Evolutionary conservation across 352 stramenopile genomes (phyloP).

Genomic region (Stramenopiles sp.): DNA sequence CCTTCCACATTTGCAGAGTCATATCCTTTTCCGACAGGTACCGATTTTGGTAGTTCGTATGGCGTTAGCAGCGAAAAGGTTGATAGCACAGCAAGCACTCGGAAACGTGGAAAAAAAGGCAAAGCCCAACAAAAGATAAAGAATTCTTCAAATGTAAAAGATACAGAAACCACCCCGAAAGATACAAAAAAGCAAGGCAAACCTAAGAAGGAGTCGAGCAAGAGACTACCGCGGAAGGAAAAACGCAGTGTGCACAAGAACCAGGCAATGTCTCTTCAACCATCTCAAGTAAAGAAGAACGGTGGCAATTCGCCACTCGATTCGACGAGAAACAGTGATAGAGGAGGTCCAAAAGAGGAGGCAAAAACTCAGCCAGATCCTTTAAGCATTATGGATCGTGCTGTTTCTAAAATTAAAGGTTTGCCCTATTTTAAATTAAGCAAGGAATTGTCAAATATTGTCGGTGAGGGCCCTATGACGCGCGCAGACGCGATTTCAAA

Average conservation of each 20-base stretch:
- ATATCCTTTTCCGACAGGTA: neutral
- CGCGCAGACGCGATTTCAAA: neutral
- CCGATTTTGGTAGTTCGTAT: neutral
- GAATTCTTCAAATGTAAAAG: no score
- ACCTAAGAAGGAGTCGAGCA: no score
- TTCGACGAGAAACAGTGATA: neutral
- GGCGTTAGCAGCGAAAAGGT: no score
- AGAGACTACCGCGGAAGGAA: no score
- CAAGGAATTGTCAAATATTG: neutral
- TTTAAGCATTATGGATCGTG: neutral
- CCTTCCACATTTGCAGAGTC: neutral
- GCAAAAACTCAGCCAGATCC: neutral
- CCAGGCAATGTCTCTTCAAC: neutral
- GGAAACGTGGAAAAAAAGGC: no score
- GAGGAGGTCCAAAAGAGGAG: neutral
- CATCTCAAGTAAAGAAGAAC: neutral
- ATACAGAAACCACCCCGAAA: no score
- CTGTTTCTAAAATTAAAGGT: neutral
- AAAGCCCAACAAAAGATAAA: no score
- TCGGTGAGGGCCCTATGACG: neutral
- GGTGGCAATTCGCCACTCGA: no score
- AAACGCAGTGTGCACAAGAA: neutral
- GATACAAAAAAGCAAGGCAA: no score
- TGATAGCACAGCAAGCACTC: no score
- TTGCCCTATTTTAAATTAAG: neutral